Base-by-base conservation (phyloP, 176 grass and related monocot genomes). In the Hsuehochloa calcarea region DNA sequence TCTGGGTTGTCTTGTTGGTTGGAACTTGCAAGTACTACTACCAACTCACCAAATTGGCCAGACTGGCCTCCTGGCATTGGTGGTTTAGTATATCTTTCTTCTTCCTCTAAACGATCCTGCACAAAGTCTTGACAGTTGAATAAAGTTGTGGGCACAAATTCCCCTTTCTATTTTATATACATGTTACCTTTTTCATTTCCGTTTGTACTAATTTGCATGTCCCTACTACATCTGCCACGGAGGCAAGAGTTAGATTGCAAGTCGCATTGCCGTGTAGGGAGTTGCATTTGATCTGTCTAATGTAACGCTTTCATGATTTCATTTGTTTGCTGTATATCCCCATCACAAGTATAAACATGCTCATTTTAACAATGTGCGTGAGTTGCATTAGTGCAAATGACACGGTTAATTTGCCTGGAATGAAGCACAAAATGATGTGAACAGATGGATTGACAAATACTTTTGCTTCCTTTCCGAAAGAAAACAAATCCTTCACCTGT, bases 91-190 rank as follows among this genome's bases (percentile, higher is more conserved):
- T 37, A 26, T 27, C 41, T 51, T 72, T 25, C 69, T 47, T 73
- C 25, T 46, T n/a, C 3, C 3, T 47, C 2, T 72, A 5, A 17
- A 47, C 41, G 25, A 73, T 31, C 7, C 12, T 52, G 26, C 46
- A 19, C 4, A 52, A 52, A 54, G 35, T 52, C 14, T n/a, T 51
- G 23, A 74, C 20, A 49, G 13, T 15, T 65, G 8, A 64, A 64
- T 65, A 47, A 74, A 64, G 27, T 2, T 83, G 69, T 83, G 26
- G 68, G 15, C 81, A 83, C 80, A 16, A 56, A 50, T 63, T 63
- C 39, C 29, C 52, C 56, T 50, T 83, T 41, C 41, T 17, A 15
- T 43, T 1, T 51, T 38, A 3, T 6, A 40, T 2, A 79, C 64
- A 81, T 67, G 3, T 23, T 26, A 10, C 44, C 0, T 74, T 9